Evolutionary conservation across 2,329 filamentous ascomycete genomes (phyloP).

Genomic region (Nemania sp.): DNA sequence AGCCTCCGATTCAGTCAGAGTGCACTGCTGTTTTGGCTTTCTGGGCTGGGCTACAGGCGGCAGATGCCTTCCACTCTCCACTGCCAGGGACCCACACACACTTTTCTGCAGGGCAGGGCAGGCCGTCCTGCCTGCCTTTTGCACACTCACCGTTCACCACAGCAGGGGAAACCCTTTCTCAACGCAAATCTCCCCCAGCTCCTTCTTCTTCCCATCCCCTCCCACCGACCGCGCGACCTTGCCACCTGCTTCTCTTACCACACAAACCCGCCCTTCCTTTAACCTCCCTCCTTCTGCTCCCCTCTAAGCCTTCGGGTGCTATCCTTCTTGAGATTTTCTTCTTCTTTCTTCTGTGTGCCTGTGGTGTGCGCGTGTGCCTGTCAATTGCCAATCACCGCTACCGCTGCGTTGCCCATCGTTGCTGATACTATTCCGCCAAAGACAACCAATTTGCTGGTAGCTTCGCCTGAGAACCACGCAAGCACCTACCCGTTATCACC

Average conservation of each 20-base stretch:
- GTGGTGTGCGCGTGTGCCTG: constrained; percentile 27
- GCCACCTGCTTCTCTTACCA: constrained; percentile 32
- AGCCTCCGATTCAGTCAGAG: constrained; percentile 6
- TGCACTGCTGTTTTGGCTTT: too few species aligned
- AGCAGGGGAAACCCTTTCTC: constrained; percentile 19
- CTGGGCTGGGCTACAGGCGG: constrained; percentile 1
- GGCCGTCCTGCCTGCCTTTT: too few species aligned
- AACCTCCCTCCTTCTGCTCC: constrained; percentile 34
- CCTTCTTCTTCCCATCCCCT: constrained; percentile 38
- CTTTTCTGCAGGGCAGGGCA: too few species aligned
- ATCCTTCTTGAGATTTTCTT: constrained; percentile 38
- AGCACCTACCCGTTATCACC: constrained; percentile 11
- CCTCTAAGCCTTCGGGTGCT: constrained; percentile 42
- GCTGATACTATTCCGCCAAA: constrained; percentile 29
- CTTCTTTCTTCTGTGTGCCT: constrained; percentile 36
- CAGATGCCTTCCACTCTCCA: constrained; percentile 5
- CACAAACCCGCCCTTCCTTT: constrained; percentile 40
- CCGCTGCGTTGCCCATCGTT: constrained; percentile 34
- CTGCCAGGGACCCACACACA: neutral
- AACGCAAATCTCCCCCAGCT: constrained; percentile 23
- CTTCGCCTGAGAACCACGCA: constrained; percentile 25
- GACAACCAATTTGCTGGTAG: constrained; percentile 23
- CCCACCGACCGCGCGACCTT: constrained; percentile 24
- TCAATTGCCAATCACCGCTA: constrained; percentile 30
- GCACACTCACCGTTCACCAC: constrained; percentile 12